A percentile compares a stretch with the other conserved stretches of the same genome.
phyloP scores from a whole-genome alignment of 1,139 yeast species.

The Sporopachydermia cereana region DNA sequence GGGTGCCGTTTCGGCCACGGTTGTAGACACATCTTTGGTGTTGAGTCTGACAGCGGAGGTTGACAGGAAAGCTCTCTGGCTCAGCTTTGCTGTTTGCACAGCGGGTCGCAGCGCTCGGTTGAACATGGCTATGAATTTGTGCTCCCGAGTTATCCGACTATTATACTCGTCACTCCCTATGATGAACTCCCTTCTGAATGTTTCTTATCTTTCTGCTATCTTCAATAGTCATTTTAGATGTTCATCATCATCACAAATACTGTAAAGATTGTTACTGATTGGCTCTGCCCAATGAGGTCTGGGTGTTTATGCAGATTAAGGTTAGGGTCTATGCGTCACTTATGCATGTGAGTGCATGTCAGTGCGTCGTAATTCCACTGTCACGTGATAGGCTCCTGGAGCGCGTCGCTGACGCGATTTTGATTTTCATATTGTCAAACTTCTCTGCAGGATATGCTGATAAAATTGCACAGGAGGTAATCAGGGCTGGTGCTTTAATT shows the following conservation, averaged over 20 bases:
- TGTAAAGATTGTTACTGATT: conserved; percentile 5
- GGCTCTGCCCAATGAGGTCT: background rate
- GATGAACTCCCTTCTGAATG: background rate
- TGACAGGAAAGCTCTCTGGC: background rate
- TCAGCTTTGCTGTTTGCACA: background rate
- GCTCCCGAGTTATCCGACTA: background rate
- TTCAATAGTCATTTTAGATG: too few relatives aligned
- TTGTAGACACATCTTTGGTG: background rate
- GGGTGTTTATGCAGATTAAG: background rate
- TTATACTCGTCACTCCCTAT: background rate
- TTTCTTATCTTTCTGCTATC: background rate
- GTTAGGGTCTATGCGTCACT: background rate
- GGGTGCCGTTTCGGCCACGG: conserved; percentile 22
- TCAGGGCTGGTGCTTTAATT: too few relatives aligned
- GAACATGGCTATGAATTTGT: background rate
- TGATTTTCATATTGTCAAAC: too few relatives aligned
- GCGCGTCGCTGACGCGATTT: too few relatives aligned
- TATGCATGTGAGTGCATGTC: background rate
- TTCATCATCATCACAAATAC: too few relatives aligned
- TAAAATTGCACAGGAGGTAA: too few relatives aligned
- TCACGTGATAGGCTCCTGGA: background rate
- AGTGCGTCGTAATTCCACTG: background rate
- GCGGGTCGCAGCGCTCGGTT: background rate
- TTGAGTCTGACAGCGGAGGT: background rate
- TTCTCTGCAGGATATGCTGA: too few relatives aligned